phyloP scores from a whole-genome alignment of 2,329 filamentous ascomycete genomes.

The Aspergillus sp. region DNA sequence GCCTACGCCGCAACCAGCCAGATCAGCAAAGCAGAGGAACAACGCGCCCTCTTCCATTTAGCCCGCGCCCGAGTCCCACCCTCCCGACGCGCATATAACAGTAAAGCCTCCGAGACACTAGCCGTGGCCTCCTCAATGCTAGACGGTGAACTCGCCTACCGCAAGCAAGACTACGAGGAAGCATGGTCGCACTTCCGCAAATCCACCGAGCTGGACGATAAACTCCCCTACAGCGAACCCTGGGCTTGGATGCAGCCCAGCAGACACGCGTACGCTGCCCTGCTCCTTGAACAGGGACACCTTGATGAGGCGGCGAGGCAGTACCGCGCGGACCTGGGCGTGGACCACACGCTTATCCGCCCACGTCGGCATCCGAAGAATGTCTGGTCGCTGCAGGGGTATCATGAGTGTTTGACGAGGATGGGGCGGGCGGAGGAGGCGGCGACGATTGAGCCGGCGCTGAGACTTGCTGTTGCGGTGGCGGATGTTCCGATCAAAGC shows the following conservation, averaged over 20 bases:
- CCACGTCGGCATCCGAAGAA: conserved; percentile 69
- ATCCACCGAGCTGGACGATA: conserved; percentile 62
- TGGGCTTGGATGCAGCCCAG: conserved; percentile 80
- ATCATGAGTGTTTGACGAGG: conserved; percentile 65
- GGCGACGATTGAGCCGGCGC: conserved; percentile 47
- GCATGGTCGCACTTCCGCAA: conserved; percentile 62
- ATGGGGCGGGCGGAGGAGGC: conserved; percentile 53
- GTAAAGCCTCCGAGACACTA: conserved; percentile 64
- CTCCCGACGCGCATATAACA: conserved; percentile 68
- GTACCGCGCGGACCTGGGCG: conserved; percentile 63
- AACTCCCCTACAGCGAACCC: conserved; percentile 68
- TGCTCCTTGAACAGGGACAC: conserved; percentile 65
- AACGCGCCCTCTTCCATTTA: conserved; percentile 53
- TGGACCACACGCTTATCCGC: conserved; percentile 60
- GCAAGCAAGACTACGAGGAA: conserved; percentile 55
- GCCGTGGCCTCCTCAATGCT: conserved; percentile 64
- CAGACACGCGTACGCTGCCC: conserved; percentile 68
- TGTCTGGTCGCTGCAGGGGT: conserved; percentile 73
- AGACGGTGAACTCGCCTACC: conserved; percentile 72
- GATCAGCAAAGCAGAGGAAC: conserved; percentile 53
- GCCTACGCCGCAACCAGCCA: conserved; percentile 61
- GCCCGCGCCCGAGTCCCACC: conserved; percentile 55
- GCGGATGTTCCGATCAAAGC: conserved; percentile 62
- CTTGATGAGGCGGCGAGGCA: conserved; percentile 56
- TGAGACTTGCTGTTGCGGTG: conserved; percentile 54